Base-by-base conservation (phyloP, 2,329 filamentous ascomycete genomes). In the Fonsecaea erecta region DNA sequence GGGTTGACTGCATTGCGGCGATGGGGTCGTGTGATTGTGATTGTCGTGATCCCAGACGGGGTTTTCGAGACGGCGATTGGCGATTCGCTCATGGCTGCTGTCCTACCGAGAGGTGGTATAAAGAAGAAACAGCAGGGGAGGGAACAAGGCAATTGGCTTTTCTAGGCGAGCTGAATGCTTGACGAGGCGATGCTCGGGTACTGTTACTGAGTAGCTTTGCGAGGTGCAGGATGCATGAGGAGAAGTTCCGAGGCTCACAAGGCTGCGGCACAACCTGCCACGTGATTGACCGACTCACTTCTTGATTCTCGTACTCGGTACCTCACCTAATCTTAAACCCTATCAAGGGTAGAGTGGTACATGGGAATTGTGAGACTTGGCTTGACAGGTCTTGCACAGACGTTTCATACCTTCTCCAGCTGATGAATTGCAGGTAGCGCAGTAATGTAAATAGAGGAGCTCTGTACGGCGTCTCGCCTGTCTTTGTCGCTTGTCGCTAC, bases 1-100 rank as follows among this genome's bases (percentile, higher is more conserved):
- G 76, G 73, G 67, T 86, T 79, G 46, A 87, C 79, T 12, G 84
- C 85, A 70, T 87, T 87, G 58, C 80, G 79, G 26, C 79, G 77
- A 12, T 80, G 73, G 0, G 77, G 76, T n/a, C 84, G 80, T 73
- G 84, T 81, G 68, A 87, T 80, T n/a, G 81, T 79, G 62, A 87
- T 83, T n/a, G 78, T 82, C 0, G 83, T 83, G 69, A 87, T 84
- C 53, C 83, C 83, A 18, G 24, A 30, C 1, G 63, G 56, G 14
- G 63, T 65, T 28, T 60, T 61, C 11, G 16, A 51, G 48, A 61
- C 53, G 30, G 46, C 16, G 32, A 68, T 34, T 24, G 53, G 18
- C 14, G 34, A 28, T 24, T 43, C 1, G 56, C 14, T 43, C 57
- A 60, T 60, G 9, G 9, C 34, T 53, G 28, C 52, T 26, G 30